Evolutionary conservation across 768 basidiomycete genomes (phyloP).

Genomic region (Lentinula guzmanii): DNA sequence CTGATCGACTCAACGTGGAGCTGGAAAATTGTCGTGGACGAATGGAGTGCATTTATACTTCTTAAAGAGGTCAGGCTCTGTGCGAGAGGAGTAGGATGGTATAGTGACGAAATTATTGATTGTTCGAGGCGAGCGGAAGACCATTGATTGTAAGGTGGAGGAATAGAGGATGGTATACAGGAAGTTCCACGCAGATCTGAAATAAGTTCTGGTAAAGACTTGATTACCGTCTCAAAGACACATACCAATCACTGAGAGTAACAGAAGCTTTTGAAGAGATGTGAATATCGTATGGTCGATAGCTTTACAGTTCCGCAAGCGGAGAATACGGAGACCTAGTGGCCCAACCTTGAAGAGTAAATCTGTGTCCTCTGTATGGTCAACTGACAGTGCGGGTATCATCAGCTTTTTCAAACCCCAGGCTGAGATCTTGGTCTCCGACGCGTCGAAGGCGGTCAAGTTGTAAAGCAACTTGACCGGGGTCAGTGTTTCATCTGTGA

Average conservation of each 20-base stretch:
- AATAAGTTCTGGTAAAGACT: background rate
- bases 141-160: background rate
- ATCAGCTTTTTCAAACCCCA: conserved; percentile 49
- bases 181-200: conserved; percentile 24
- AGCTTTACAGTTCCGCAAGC: conserved; percentile 45
- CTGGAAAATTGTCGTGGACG: background rate
- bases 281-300: conserved; percentile 39
- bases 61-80: background rate
- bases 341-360: conserved; percentile 30
- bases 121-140: background rate
- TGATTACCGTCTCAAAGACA: conserved; percentile 8
- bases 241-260: conserved; percentile 59
- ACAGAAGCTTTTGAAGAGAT: conserved; percentile 41
- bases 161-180: conserved; percentile 8
- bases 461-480: conserved; percentile 45
- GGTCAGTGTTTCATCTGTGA: conserved; percentile 53
- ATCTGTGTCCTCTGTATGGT: conserved; percentile 20
- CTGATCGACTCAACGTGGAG: background rate
- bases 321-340: conserved; percentile 54
- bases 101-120: background rate
- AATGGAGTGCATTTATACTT: background rate
- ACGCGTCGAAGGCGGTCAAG: conserved; percentile 61
- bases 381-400: conserved; percentile 34
- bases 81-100: conserved; percentile 1
- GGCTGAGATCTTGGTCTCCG: conserved; percentile 42